Base-by-base conservation (phyloP, 257 asterid genomes). In the Oldenlandia corymbosa region DNA sequence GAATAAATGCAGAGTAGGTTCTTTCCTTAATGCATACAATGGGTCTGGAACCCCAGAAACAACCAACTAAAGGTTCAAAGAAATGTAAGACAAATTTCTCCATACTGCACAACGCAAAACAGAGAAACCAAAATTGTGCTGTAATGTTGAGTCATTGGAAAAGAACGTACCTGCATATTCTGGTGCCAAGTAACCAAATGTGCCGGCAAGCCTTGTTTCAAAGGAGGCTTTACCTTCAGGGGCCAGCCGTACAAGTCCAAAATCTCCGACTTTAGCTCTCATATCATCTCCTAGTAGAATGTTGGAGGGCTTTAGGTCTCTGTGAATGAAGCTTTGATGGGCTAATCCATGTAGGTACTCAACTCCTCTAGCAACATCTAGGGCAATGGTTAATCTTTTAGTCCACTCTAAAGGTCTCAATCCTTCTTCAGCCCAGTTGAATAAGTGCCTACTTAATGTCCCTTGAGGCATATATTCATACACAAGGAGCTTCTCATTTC, bases 391-490 rank as follows among this genome's bases (percentile, higher is more conserved):
- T 85, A 91, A 68, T 73, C 98, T 79, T 63, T 73, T 81, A 12
- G 80, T 86, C 96, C 98, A 91, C 31, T 86, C 96, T 67, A 91
- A 51, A 0, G 98, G 98, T 32, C 77, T 74, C 72, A 88, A 60
- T 41, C 92, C 95, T 75, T 86, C 95, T 9, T 74, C 75, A 1
- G 69, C 87, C 95, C 96, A 91, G 77, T 81, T 75, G 68, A 91
- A 91, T 31, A 91, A 73, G 80, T 84, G 85, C 68, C 79, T 70
- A 66, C 95, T 91, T n/a, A 91, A 58, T 21, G 96, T 83, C 32
- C 98, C 98, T 78, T 91, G 96, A 24, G 96, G 92, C 98, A 91
- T 91, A 75, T 84, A 88, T 54, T 91, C 95, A 10, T 84, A 88
- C 3, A 91, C 98, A 7, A 91, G 88, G 48, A 91, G 95, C 60